Percentiles rank a stretch among this genome's conserved stretches.
Conservation (phyloP, 1,284 basidiomycete genomes). For the Porogramme epimiltina region DNA sequence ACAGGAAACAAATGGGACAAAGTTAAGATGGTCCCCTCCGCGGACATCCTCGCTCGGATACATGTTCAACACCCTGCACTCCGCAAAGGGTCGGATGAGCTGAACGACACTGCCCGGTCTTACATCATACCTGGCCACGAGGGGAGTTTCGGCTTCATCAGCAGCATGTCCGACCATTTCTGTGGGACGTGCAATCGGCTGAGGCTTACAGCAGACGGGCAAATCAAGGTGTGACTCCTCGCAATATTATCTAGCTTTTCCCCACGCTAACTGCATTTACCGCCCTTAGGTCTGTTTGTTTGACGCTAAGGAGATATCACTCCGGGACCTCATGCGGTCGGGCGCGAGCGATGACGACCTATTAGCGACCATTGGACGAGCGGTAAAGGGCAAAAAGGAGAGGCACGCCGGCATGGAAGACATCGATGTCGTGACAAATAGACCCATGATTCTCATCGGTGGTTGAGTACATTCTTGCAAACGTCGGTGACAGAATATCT, state of each 20-base stretch:
- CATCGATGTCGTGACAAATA: slow-evolving; percentile 74
- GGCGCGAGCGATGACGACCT: slow-evolving; percentile 69
- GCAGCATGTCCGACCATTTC: slow-evolving; percentile 92
- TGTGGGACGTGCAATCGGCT: slow-evolving; percentile 85
- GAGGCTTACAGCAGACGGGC: slow-evolving; percentile 84
- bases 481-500: slow-evolving; percentile 27
- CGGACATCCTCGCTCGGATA: slow-evolving; percentile 58
- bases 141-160: slow-evolving; percentile 87
- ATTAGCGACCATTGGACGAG: slow-evolving; percentile 62
- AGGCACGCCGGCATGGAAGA: slow-evolving; percentile 86
- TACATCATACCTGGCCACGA: slow-evolving; percentile 74
- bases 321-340: slow-evolving; percentile 73
- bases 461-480: slow-evolving; percentile 59
- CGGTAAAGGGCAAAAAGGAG: slow-evolving; percentile 77
- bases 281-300: slow-evolving; percentile 81
- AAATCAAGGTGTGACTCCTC: slow-evolving; percentile 70
- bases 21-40: slow-evolving; percentile 78
- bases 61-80: slow-evolving; percentile 48
- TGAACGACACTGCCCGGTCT: slow-evolving; percentile 81
- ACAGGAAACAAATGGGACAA: slow-evolving; percentile 89
- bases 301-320: slow-evolving; percentile 81
- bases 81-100: slow-evolving; percentile 59
- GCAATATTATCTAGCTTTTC: neutral
- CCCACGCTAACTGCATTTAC: neutral
- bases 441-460: slow-evolving; percentile 91